phyloP scores from a whole-genome alignment of 2,329 filamentous ascomycete species.

The Cladophialophora psammophila region DNA sequence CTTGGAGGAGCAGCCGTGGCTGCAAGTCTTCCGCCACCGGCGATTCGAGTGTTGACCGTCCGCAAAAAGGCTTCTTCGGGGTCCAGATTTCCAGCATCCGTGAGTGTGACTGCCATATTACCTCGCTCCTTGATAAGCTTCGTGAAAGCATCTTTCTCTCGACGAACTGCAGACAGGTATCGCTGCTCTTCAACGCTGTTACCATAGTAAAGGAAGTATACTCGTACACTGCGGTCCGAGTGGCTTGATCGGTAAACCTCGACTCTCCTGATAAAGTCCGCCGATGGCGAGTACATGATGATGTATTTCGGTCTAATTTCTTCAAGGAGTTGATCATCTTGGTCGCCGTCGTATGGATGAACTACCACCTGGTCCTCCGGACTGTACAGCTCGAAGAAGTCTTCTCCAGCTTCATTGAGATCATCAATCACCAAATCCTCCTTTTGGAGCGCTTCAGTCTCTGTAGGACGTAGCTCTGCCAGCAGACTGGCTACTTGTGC shows the following conservation, averaged over 20 bases:
- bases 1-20: slow-evolving; percentile 88
- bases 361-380: slow-evolving; percentile 88
- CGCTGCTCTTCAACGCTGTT: slow-evolving; percentile 94
- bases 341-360: slow-evolving; percentile 93
- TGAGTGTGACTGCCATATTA: slow-evolving; percentile 87
- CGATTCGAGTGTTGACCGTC: slow-evolving; percentile 95
- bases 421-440: slow-evolving; percentile 78
- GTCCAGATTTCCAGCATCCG: slow-evolving; percentile 75
- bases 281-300: slow-evolving; percentile 97
- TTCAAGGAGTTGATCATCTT: slow-evolving; percentile 95
- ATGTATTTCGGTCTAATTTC: slow-evolving; percentile 93
- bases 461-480: slow-evolving; percentile 81
- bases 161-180: slow-evolving; percentile 86
- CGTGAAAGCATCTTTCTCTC: slow-evolving; percentile 96
- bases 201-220: slow-evolving; percentile 97
- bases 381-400: slow-evolving; percentile 89
- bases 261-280: slow-evolving; percentile 89
- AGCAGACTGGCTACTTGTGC: slow-evolving; percentile 82
- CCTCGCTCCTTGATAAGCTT: slow-evolving; percentile 93
- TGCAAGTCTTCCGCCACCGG: slow-evolving; percentile 82
- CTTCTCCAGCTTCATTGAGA: slow-evolving; percentile 75
- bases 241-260: slow-evolving; percentile 97
- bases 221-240: slow-evolving; percentile 69
- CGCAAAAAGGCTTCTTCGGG: slow-evolving; percentile 91
- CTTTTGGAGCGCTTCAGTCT: slow-evolving; percentile 77